A percentile compares a stretch with the other conserved stretches of the same genome.
These are phyloP conservation scores for Symmetrospora coprosmae DNA, from an alignment of 768 basidiomycete species.

Conservation along the genomic window DNA sequence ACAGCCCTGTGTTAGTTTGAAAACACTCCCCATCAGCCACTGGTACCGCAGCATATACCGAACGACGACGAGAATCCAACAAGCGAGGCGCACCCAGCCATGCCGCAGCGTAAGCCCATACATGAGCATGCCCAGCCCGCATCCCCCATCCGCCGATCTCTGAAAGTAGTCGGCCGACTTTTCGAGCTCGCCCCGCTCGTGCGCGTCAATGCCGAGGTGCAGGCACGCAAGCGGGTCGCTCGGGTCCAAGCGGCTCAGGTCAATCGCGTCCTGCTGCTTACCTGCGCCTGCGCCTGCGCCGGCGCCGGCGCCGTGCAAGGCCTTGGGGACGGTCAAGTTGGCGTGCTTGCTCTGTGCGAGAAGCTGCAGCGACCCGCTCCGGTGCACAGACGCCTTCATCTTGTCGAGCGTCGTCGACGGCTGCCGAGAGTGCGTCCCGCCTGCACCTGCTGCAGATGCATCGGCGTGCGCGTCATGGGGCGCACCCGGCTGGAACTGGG, in stretches of 20 bases:
- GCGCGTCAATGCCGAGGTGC: constrained; percentile 32
- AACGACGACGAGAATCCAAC: too few relatives aligned
- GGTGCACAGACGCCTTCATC: neutral
- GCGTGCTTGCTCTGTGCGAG: neutral
- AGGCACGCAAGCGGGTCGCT: constrained; percentile 27
- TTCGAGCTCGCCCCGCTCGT: constrained; percentile 32
- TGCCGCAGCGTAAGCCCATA: constrained; percentile 72
- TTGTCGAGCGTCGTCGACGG: constrained; percentile 11
- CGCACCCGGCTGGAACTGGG: neutral
- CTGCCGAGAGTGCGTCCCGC: too few relatives aligned
- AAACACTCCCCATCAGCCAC: too few relatives aligned
- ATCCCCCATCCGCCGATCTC: constrained; percentile 40
- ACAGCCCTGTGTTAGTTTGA: constrained; percentile 28
- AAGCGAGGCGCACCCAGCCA: constrained; percentile 62
- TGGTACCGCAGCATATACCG: too few relatives aligned
- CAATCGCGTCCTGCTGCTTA: neutral
- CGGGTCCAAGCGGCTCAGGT: neutral
- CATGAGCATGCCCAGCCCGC: constrained; percentile 85
- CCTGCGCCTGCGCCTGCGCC: neutral
- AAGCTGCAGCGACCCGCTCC: neutral
- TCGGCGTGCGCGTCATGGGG: too few relatives aligned
- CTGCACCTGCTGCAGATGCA: too few relatives aligned
- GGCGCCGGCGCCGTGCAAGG: neutral
- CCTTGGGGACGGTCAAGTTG: constrained; percentile 15
- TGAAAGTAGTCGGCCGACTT: constrained; percentile 33